Conservation (phyloP, 768 basidiomycete genomes). For the Boletus tomentosulus region DNA sequence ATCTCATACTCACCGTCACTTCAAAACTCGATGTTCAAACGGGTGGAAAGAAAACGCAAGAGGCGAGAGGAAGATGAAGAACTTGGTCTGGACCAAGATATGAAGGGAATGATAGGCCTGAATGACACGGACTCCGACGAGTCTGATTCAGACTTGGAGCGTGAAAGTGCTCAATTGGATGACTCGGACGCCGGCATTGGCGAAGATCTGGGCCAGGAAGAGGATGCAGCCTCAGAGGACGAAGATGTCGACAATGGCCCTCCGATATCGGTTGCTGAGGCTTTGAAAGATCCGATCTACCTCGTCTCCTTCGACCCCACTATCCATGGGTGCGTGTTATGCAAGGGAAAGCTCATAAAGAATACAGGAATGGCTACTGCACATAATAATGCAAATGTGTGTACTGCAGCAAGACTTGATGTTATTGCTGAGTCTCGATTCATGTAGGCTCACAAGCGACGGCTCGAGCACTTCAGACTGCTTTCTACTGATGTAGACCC, state of each 20-base stretch:
- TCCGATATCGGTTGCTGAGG: slow-evolving; percentile 53
- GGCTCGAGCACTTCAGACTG: slow-evolving; percentile 47
- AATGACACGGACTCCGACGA: slow-evolving; percentile 77
- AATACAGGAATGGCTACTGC: slow-evolving; percentile 48
- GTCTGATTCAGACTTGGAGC: slow-evolving; percentile 46
- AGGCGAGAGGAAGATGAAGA: slow-evolving; percentile 62
- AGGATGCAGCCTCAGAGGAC: slow-evolving; percentile 18
- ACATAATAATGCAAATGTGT: slow-evolving; percentile 62
- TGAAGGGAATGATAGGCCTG: slow-evolving; percentile 60
- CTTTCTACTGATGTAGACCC: slow-evolving; percentile 39
- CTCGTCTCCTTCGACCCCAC: slow-evolving; percentile 52
- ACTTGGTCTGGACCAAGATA: slow-evolving; percentile 59
- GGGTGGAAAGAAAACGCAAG: slow-evolving; percentile 62
- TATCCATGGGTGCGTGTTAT: slow-evolving; percentile 58
- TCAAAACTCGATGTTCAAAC: slow-evolving; percentile 64
- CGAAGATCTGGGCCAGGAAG: slow-evolving; percentile 26
- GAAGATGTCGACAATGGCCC: slow-evolving; percentile 33
- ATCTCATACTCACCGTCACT: neutral
- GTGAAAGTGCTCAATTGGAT: slow-evolving; percentile 29
- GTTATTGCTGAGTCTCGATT: neutral
- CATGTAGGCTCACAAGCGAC: slow-evolving; percentile 59
- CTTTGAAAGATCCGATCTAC: slow-evolving; percentile 61
- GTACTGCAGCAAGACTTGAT: slow-evolving; percentile 26
- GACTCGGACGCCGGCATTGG: slow-evolving; percentile 18
- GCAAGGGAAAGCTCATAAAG: slow-evolving; percentile 72